Evolutionary conservation across 495 filamentous ascomycete genomes (phyloP).

Genomic region (Penicillium mononematosum): DNA sequence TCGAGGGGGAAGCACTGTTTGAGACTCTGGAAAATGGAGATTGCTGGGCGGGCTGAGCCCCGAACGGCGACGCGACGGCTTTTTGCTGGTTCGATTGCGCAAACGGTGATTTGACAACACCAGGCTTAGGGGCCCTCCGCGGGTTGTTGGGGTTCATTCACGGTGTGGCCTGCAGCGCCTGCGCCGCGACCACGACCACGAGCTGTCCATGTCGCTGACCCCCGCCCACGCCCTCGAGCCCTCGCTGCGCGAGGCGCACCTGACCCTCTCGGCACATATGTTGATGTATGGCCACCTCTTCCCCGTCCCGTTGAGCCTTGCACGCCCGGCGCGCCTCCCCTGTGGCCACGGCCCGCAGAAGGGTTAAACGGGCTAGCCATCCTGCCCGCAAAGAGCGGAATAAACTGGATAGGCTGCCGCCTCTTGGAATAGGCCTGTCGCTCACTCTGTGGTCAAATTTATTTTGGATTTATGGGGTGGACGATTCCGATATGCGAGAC

Average conservation of each 20-base stretch:
- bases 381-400: conserved; percentile 34
- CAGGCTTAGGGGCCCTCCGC: conserved; percentile 10
- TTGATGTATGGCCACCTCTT: conserved; percentile 29
- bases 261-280: conserved; percentile 25
- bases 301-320: conserved; percentile 26
- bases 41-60: conserved; percentile 14
- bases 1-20: conserved; percentile 16
- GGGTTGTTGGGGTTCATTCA: conserved; percentile 16
- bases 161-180: conserved; percentile 15
- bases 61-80: conserved; percentile 19
- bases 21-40: conserved; percentile 24
- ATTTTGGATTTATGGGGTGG: not conserved
- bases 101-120: conserved; percentile 32
- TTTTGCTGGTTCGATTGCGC: conserved; percentile 30
- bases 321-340: conserved; percentile 22
- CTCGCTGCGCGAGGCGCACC: conserved; percentile 20
- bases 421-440: conserved; percentile 2
- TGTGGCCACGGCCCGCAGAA: conserved; percentile 34
- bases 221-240: conserved; percentile 33
- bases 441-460: not conserved
- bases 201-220: conserved; percentile 14
- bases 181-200: conserved; percentile 27
- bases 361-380: conserved; percentile 42
- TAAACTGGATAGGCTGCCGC: conserved; percentile 14
- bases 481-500: not conserved